Percentiles rank a stretch among this genome's conserved stretches.
phyloP scores from a whole-genome alignment of 768 basidiomycete genomes.

The Tulasnella sp. region DNA sequence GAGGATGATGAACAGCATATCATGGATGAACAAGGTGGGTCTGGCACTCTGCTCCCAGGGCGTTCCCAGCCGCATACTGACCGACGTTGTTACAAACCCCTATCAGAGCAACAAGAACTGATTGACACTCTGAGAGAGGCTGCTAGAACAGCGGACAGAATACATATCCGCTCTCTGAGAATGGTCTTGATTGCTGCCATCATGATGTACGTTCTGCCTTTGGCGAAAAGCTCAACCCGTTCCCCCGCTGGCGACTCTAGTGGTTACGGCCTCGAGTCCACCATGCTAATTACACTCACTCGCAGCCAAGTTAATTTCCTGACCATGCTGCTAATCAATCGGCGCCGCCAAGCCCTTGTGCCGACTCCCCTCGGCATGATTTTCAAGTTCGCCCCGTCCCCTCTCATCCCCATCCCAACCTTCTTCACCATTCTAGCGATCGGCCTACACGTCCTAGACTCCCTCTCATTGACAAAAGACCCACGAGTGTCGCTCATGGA shows the following conservation, averaged over 20 bases:
- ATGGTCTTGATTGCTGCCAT: conserved; percentile 14
- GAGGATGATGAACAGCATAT: conserved; percentile 23
- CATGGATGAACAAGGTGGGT: conserved; percentile 19
- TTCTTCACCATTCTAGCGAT: conserved; percentile 15
- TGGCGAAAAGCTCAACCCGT: not conserved
- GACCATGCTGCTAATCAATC: not conserved
- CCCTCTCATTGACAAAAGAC: not conserved
- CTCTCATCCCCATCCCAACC: conserved; percentile 7
- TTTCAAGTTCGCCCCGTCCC: conserved; percentile 1
- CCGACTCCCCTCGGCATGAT: conserved; percentile 13
- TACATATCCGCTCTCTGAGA: conserved; percentile 12
- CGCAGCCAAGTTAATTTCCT: conserved; percentile 15
- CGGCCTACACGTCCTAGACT: conserved; percentile 12
- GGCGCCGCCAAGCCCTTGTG: not conserved
- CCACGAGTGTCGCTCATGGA: not conserved
- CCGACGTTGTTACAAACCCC: not conserved
- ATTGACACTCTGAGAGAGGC: conserved; percentile 2
- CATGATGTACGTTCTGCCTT: conserved; percentile 8
- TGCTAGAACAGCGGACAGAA: conserved; percentile 7
- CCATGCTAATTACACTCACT: not conserved
- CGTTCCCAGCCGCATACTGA: not conserved
- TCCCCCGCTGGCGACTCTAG: not conserved
- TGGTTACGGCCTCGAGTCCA: not conserved
- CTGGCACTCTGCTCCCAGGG: not conserved
- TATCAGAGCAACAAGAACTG: conserved; percentile 19